Percentiles rank a stretch among this genome's conserved stretches.
Conservation (phyloP, 305 asterid genomes). For the Ilex paraguariensis region DNA sequence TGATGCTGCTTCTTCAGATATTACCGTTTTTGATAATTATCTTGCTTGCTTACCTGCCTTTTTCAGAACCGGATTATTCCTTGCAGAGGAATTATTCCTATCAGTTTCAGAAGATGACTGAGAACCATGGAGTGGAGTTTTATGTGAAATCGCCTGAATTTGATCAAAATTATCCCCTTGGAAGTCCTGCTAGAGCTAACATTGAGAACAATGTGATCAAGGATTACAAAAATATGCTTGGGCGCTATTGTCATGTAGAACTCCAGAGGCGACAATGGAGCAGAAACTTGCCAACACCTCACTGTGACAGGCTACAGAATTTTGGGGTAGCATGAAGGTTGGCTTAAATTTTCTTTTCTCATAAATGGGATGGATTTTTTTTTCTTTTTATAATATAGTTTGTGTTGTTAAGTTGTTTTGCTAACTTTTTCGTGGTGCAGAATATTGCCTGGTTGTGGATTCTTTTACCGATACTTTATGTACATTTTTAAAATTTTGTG, state of each 20-base stretch:
- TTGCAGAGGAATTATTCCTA: slow-evolving; percentile 80
- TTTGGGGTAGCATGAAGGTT: slow-evolving; percentile 46
- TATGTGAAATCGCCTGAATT: slow-evolving; percentile 74
- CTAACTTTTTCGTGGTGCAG: too few species aligned
- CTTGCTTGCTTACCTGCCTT: slow-evolving; percentile 92
- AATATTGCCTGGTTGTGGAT: too few species aligned
- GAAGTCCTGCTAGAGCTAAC: slow-evolving; percentile 55
- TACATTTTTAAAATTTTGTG: too few species aligned
- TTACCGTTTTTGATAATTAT: slow-evolving; percentile 75
- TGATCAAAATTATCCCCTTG: slow-evolving; percentile 63
- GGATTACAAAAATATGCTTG: slow-evolving; percentile 77
- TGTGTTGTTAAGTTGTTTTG: too few species aligned
- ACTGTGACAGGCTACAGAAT: slow-evolving; percentile 66
- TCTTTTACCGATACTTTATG: too few species aligned
- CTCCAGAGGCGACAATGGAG: slow-evolving; percentile 98
- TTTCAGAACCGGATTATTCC: slow-evolving; percentile 92
- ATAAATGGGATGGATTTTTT: too few species aligned
- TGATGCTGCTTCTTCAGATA: slow-evolving; percentile 73
- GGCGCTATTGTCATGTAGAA: slow-evolving; percentile 96
- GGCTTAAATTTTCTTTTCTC: too few species aligned
- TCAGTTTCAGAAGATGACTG: slow-evolving; percentile 67
- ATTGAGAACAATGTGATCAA: slow-evolving; percentile 65
- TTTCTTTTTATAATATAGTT: too few species aligned
- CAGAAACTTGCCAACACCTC: slow-evolving; percentile 80
- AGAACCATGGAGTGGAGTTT: slow-evolving; percentile 62